phyloP scores from a whole-genome alignment of 2,329 filamentous ascomycete genomes.

The Thelonectria olida region DNA sequence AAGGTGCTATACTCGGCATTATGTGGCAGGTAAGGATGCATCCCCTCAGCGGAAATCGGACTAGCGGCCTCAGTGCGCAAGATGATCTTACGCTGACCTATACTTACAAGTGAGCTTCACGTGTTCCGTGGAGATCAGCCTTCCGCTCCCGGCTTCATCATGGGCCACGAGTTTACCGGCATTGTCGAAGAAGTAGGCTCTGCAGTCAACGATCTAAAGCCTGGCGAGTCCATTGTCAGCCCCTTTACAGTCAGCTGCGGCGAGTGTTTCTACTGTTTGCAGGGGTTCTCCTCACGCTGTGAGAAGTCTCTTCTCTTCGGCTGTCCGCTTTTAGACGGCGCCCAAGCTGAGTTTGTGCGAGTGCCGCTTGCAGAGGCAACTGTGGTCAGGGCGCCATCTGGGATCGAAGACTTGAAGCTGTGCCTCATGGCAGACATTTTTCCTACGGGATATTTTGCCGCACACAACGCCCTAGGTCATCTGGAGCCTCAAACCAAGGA shows the following conservation, averaged over 20 bases:
- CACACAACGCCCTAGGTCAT: conserved; percentile 61
- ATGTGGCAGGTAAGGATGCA: conserved; percentile 24
- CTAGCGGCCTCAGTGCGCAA: no score
- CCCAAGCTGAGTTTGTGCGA: conserved; percentile 28
- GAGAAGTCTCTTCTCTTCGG: conserved; percentile 25
- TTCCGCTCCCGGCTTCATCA: conserved; percentile 67
- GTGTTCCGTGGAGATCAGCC: conserved; percentile 83
- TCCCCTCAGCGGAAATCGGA: no score
- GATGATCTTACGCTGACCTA: no score
- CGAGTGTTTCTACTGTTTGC: conserved; percentile 26
- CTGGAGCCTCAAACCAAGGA: not conserved
- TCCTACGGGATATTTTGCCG: conserved; percentile 46
- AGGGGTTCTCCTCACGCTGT: conserved; percentile 23
- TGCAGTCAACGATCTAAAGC: conserved; percentile 45
- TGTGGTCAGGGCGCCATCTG: conserved; percentile 21
- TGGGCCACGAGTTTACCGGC: conserved; percentile 87
- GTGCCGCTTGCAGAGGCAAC: conserved; percentile 24
- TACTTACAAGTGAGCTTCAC: conserved; percentile 68
- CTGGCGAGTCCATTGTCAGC: conserved; percentile 16
- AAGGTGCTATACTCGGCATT: conserved; percentile 23
- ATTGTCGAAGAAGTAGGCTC: conserved; percentile 73
- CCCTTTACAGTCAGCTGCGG: conserved; percentile 33
- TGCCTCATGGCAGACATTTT: conserved; percentile 36
- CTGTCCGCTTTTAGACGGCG: conserved; percentile 10
- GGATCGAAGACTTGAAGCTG: conserved; percentile 20